Conservation (phyloP, 176 grass and related monocot genomes). For the Otatea glauca region DNA sequence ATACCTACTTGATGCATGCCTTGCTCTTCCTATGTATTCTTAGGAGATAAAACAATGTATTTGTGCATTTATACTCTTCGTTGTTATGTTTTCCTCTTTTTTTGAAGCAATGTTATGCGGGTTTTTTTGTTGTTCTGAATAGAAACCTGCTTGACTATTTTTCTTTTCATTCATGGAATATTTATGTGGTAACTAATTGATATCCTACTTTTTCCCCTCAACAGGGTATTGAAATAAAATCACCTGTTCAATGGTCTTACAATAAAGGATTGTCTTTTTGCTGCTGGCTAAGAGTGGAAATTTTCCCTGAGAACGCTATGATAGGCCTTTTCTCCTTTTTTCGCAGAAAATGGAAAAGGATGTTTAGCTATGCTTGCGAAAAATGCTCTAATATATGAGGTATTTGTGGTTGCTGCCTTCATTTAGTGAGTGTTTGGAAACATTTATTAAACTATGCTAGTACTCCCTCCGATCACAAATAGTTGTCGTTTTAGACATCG, state of each 20-base stretch:
- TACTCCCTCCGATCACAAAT: too few relatives aligned
- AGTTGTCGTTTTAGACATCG: too few relatives aligned
- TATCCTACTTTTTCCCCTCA: conserved; percentile 30
- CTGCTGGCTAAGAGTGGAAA: conserved; percentile 94
- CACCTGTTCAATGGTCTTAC: conserved; percentile 90
- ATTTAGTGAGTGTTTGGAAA: conserved; percentile 21
- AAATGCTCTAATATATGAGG: conserved; percentile 91
- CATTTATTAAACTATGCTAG: not conserved
- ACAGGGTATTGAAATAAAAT: conserved; percentile 91
- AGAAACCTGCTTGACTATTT: not conserved
- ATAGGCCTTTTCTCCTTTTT: conserved; percentile 99
- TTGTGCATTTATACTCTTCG: too few relatives aligned
- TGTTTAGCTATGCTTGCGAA: conserved; percentile 88
- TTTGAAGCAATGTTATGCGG: not conserved
- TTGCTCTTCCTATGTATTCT: too few relatives aligned
- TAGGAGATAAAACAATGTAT: too few relatives aligned
- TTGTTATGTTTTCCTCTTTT: too few relatives aligned
- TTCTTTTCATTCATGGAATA: conserved; percentile 11
- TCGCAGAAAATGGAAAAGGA: conserved; percentile 90
- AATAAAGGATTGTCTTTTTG: conserved; percentile 92
- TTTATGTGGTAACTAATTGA: conserved; percentile 41
- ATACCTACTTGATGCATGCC: too few relatives aligned
- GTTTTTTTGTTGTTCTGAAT: not conserved
- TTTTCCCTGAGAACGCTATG: conserved; percentile 75
- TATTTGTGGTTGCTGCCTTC: conserved; percentile 40